Base-by-base conservation (phyloP, 2,329 filamentous ascomycete genomes). In the Neoascochyta sp. region DNA sequence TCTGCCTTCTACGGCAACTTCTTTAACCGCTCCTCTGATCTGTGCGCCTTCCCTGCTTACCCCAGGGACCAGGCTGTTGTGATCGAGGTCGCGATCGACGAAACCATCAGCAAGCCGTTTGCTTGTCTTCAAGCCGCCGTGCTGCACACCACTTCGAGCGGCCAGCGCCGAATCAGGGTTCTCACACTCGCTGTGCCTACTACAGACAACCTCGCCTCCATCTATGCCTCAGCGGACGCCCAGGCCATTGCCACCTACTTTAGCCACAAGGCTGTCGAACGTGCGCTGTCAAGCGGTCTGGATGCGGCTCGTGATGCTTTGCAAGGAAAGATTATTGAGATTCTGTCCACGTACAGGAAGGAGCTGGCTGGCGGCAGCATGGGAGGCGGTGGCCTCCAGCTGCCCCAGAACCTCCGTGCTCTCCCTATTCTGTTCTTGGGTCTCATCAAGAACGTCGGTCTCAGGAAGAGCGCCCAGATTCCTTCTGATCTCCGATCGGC, bases 1-100 rank as follows among this genome's bases (percentile, higher is more conserved):
- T 95, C 82, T 68, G 89, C 90, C 2, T 98, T 98, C 68, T 98
- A 96, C 64, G 92, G 92, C 48, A 98, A 98, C 70, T 98, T 98
- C 68, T 98, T 98, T 75, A 98, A 96, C 71, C 79, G 92, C 50
- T 95, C 87, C 60, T 95, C 89, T 10, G 92, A 98, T 67, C 78
- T 98, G 17, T 96, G 92, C 62, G 92, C 92, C 9, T 98, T 98
- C 74, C 92, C 92, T 2, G 89, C 92, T 0, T 96, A 98, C 72
- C 92, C 92, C 17, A 83, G 92, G 58, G 92, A 98, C 55, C 92
- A 98, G 64, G 88, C 86, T 43, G 96, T 96, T 59, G 92, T 96
- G 23, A 90, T 98, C 12, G 92, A 98, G 65, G 93, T 98, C 32
- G 89, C 92, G 9, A 96, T 98, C 46, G 92, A 98, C 52, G 92